A percentile compares a stretch with the other conserved stretches of the same genome.
Evolutionary conservation across 768 basidiomycete genomes (phyloP).

Genomic region (Plicaturopsis crispa): DNA sequence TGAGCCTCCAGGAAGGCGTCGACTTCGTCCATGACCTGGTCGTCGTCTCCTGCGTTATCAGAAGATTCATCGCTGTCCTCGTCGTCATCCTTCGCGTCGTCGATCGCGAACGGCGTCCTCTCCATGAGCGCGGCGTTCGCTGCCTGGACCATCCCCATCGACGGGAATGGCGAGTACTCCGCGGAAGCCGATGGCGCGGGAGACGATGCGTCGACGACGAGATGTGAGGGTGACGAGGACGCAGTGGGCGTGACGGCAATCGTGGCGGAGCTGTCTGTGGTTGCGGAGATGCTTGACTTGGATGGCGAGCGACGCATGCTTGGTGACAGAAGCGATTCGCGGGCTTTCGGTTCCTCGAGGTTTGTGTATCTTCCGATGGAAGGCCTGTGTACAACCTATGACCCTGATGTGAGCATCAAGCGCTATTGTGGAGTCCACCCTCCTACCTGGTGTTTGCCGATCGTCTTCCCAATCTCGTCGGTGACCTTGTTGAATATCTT

Average conservation of each 20-base stretch:
- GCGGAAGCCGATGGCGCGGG: conserved; percentile 16
- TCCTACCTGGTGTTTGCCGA: conserved; percentile 83
- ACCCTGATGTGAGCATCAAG: conserved; percentile 1
- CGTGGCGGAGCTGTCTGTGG: conserved; percentile 24
- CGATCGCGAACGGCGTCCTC: conserved; percentile 93
- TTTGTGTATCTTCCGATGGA: conserved; percentile 82
- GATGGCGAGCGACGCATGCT: conserved; percentile 54
- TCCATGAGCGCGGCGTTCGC: conserved; percentile 85
- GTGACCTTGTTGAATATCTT: conserved; percentile 90
- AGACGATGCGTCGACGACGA: conserved; percentile 41
- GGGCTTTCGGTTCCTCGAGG: conserved; percentile 80
- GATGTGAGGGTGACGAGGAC: conserved; percentile 36
- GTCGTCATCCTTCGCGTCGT: conserved; percentile 83
- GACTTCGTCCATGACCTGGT: conserved; percentile 88
- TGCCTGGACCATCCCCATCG: conserved; percentile 62
- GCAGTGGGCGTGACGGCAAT: conserved; percentile 11
- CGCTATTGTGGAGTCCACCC: neutral
- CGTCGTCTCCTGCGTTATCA: conserved; percentile 54
- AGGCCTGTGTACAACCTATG: conserved; percentile 64
- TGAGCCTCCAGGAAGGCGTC: conserved; percentile 95
- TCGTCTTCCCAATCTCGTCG: conserved; percentile 90
- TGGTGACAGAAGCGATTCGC: conserved; percentile 79
- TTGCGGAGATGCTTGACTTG: conserved; percentile 40
- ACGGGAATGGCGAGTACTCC: conserved; percentile 29
- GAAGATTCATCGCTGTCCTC: conserved; percentile 53